These are phyloP conservation scores for Hemileccinum rubropunctum DNA, from an alignment of 768 basidiomycete species.

Conservation along the genomic window DNA sequence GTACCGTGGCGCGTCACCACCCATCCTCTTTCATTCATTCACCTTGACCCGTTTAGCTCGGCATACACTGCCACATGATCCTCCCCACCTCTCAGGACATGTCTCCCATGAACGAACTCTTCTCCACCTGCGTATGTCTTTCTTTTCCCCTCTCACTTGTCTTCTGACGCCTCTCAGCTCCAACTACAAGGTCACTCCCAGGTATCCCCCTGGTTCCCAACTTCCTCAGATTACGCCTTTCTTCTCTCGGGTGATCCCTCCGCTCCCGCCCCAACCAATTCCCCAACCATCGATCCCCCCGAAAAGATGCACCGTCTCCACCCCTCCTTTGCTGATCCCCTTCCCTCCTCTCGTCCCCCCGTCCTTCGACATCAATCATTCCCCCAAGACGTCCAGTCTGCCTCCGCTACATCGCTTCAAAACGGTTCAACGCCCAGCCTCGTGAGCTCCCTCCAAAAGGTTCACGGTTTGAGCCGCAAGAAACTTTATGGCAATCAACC, in stretches of 20 bases:
- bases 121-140: slow-evolving; percentile 41
- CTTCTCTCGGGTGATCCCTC: slow-evolving; percentile 42
- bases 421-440: slow-evolving; percentile 43
- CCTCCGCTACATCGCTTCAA: slow-evolving; percentile 17
- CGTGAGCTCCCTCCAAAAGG: slow-evolving; percentile 61
- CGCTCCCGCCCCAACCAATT: slow-evolving; percentile 13
- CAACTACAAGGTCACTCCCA: slow-evolving; percentile 22
- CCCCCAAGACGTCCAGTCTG: slow-evolving; percentile 26
- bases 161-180: slow-evolving; percentile 16
- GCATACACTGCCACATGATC: slow-evolving; percentile 59
- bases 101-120: slow-evolving; percentile 46
- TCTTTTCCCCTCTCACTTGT: background rate
- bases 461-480: slow-evolving; percentile 70
- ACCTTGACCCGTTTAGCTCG: slow-evolving; percentile 37
- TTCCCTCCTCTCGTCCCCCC: slow-evolving; percentile 12
- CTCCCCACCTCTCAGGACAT: slow-evolving; percentile 46
- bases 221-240: slow-evolving; percentile 37
- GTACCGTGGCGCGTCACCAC: slow-evolving; percentile 30
- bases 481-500: slow-evolving; percentile 58
- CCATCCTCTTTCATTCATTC: slow-evolving; percentile 13
- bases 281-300: background rate
- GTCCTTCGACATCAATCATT: slow-evolving; percentile 30
- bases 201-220: slow-evolving; percentile 39
- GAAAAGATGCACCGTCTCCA: background rate
- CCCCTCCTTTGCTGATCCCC: slow-evolving; percentile 9